Evolutionary conservation across 441 rosid genomes (phyloP), one percentile per base, ranked within the genome.

Genomic region (Rhodomyrtus psidioides): DNA sequence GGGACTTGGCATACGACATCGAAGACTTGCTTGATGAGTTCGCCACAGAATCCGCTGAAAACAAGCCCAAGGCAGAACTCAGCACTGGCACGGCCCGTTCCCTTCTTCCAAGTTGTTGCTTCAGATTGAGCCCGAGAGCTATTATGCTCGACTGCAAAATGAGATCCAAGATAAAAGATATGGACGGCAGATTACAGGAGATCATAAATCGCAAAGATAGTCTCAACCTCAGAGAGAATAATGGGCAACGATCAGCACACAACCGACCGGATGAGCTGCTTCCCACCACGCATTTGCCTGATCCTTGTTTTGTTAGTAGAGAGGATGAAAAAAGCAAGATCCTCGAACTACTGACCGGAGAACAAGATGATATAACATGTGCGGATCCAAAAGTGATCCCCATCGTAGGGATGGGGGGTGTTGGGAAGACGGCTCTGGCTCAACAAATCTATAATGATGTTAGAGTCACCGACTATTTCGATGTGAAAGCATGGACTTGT

Each of bases 221-320:
- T 19, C 6, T 65, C 0, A 65, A 10, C 4, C 6, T 65, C 0
- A 0, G 15, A 19, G 46, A 65, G 7, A 0, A 65, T 65, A 65
- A 19, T 0, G 26, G n/a, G 8, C 2, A 65, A 6, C 76, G 2
- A 62, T 30, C 12, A 62, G 6, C 44, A 30, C 2, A 17, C 44
- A 0, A 0, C 12, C 8, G 0, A 34, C 15, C 1, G 9, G 79
- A 34, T 19, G 10, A 21, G 5, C n/a, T 0, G 2, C 15, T 0
- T 19, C 7, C 49, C 79, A 65, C 49, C 2, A 65, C 79, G 8
- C 0, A 34, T 21, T 34, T 65, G 79, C 8, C 46, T 0, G 79
- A 65, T 26, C 4, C 15, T 19, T 4, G 26, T 34, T 65, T 65
- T 5, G 49, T 65, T 9, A 65, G 79, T 65, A 0, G 49, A 2